Conservation (phyloP, 495 filamentous ascomycete species). For the Mytilinidion resinicola region DNA sequence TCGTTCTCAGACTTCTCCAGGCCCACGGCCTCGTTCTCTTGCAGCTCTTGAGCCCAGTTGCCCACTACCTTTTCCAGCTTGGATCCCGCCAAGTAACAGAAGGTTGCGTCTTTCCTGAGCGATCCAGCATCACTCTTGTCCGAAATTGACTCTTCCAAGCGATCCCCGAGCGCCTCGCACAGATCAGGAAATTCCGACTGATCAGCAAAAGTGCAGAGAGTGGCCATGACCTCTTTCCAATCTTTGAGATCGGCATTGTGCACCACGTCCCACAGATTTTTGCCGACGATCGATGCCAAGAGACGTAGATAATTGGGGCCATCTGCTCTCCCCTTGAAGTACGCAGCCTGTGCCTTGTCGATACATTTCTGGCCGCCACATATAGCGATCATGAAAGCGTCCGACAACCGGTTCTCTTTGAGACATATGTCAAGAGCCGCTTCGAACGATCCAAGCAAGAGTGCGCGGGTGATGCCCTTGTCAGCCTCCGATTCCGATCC, state of each 20-base stretch:
- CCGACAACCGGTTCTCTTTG: conserved; percentile 80
- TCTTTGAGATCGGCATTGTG: conserved; percentile 87
- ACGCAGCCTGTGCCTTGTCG: conserved; percentile 86
- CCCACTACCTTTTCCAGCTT: conserved; percentile 93
- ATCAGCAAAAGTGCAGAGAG: conserved; percentile 89
- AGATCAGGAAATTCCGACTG: conserved; percentile 87
- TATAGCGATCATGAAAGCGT: conserved; percentile 97
- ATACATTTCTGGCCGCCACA: conserved; percentile 91
- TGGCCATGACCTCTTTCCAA: conserved; percentile 96
- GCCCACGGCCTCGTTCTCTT: conserved; percentile 70
- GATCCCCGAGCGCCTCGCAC: conserved; percentile 92
- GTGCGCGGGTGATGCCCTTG: conserved; percentile 74
- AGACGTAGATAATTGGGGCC: conserved; percentile 89
- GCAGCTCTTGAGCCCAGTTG: conserved; percentile 87
- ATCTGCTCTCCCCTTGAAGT: conserved; percentile 73
- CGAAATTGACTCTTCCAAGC: conserved; percentile 65
- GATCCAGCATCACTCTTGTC: conserved; percentile 43
- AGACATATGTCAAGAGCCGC: conserved; percentile 83
- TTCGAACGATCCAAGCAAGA: conserved; percentile 87
- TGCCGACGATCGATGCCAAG: conserved; percentile 84
- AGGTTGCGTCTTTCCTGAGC: conserved; percentile 75
- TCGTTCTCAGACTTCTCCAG: conserved; percentile 60
- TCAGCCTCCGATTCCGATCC: conserved; percentile 76
- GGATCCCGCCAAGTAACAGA: conserved; percentile 91
- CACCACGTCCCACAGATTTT: conserved; percentile 97